Percentiles rank a stretch among this genome's conserved stretches.
phyloP scores from a whole-genome alignment of 441 rosid species.

The Populus hybrid region DNA sequence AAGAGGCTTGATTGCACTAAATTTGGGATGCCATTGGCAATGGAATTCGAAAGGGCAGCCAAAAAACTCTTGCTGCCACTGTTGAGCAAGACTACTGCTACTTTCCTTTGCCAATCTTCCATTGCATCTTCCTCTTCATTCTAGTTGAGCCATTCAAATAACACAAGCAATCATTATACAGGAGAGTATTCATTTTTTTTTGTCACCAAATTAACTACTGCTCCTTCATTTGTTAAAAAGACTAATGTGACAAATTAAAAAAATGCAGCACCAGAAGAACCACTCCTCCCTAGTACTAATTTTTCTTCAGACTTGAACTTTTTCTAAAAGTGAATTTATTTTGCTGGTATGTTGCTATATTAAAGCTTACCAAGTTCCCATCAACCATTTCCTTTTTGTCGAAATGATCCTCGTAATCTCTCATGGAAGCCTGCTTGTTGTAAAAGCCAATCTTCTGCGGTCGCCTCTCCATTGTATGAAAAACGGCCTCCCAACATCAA shows the following conservation, averaged over 20 bases:
- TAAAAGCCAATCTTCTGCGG: slow-evolving; percentile 41
- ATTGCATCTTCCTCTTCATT: slow-evolving; percentile 43
- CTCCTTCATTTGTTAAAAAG: too few species aligned
- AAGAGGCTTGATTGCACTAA: slow-evolving; percentile 47
- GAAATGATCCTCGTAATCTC: slow-evolving; percentile 20
- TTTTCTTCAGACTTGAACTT: background rate
- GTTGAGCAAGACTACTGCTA: slow-evolving; percentile 39
- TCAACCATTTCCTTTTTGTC: slow-evolving; percentile 7
- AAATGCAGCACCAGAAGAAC: background rate
- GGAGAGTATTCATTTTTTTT: background rate
- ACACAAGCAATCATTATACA: background rate
- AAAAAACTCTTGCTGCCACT: slow-evolving; percentile 37
- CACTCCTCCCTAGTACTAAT: background rate
- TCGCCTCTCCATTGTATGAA: slow-evolving; percentile 30
- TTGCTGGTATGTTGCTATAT: background rate
- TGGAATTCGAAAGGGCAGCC: slow-evolving; percentile 43
- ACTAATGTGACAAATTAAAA: too few species aligned
- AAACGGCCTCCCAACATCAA: slow-evolving; percentile 48
- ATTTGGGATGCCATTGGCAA: slow-evolving; percentile 47
- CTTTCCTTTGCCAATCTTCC: slow-evolving; percentile 46
- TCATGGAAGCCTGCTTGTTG: slow-evolving; percentile 33
- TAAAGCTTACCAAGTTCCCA: slow-evolving; percentile 34
- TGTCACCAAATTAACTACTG: background rate
- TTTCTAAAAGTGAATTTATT: background rate
- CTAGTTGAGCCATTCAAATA: slow-evolving; percentile 23